Base-by-base conservation (phyloP, 2,329 filamentous ascomycete genomes). In the Pseudophaeomoniella oleicola region DNA sequence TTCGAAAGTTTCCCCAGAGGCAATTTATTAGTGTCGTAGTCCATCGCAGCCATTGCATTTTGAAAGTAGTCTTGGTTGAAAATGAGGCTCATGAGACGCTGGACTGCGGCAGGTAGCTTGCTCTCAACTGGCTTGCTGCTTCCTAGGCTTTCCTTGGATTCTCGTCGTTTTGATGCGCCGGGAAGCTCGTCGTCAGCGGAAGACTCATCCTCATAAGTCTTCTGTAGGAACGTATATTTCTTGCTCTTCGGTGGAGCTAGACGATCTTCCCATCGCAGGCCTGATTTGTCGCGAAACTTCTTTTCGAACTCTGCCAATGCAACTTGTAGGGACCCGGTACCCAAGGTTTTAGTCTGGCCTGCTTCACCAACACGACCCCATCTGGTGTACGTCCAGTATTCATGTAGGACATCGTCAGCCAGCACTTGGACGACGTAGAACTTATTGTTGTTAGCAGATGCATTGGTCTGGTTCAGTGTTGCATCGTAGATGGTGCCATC, bases 1-100 rank as follows among this genome's bases (percentile, higher is more conserved):
- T 87, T 85, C 64, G 81, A 84, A 16, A 93, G 68, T 52, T 90
- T 92, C 3, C 85, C 86, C 1, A 93, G 63, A 0, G 85, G 85
- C 30, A 93, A 63, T 55, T 92, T 92, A 44, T 79, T 52, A 1
- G 56, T 57, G 34, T 67, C 61, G 36, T 66, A 66, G 2, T 56
- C 53, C 49, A 66, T 56, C 4, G 52, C 50, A 2, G 51, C 53
- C 35, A 67, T 53, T 1, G 58, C 71, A 14, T 68, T 67, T 15
- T 72, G 64, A 55, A 92, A 85, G 51, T 78, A 78, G 15, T 76
- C 54, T 39, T 74, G 68, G 54, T 92, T 87, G 66, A 93, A 93
- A 41, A 94, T 92, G 44, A 93, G 71, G 41, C 76, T 62, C 67
- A 92, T 78, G 14, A 93, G 61, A 5, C 73, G 60, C 50, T 85